Percentiles rank a stretch among this genome's conserved stretches.
Conservation (phyloP, 2,329 filamentous ascomycete species). For the Colletotrichum tanaceti region DNA sequence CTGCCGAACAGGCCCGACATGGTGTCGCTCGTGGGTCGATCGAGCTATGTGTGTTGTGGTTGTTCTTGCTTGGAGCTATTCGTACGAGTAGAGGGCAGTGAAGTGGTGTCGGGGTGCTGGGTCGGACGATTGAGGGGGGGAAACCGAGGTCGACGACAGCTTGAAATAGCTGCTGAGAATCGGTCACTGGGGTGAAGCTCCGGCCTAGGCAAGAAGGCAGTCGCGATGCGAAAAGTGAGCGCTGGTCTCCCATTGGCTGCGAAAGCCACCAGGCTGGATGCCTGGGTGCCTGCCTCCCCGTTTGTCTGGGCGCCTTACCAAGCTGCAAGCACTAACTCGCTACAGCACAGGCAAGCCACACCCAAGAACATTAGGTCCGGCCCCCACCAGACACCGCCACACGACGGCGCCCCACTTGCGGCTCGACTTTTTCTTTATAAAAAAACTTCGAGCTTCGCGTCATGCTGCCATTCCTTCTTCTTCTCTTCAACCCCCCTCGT, state of each 20-base stretch:
- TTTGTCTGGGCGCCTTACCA: conserved; percentile 12
- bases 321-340: conserved; percentile 17
- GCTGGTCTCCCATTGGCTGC: conserved; percentile 25
- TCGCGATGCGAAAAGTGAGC: conserved; percentile 40
- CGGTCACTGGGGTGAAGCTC: conserved; percentile 13
- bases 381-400: conserved; percentile 23
- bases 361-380: neutral
- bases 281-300: conserved; percentile 13
- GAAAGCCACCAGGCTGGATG: conserved; percentile 37
- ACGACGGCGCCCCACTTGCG: conserved; percentile 18
- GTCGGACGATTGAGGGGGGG: neutral
- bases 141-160: neutral
- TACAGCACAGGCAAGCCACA: conserved; percentile 3
- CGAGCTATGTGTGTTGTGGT: neutral
- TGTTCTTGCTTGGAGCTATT: neutral
- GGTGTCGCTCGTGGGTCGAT: conserved; percentile 24
- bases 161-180: conserved; percentile 25
- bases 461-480: conserved; percentile 49
- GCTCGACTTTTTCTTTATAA: conserved; percentile 33
- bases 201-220: conserved; percentile 29
- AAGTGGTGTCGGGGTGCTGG: too few relatives aligned
- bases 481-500: conserved; percentile 80
- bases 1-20: conserved; percentile 75
- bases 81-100: neutral
- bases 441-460: conserved; percentile 29